Conservation (phyloP, 805 yeast species). For the Myxozyma vanderwaltii region DNA sequence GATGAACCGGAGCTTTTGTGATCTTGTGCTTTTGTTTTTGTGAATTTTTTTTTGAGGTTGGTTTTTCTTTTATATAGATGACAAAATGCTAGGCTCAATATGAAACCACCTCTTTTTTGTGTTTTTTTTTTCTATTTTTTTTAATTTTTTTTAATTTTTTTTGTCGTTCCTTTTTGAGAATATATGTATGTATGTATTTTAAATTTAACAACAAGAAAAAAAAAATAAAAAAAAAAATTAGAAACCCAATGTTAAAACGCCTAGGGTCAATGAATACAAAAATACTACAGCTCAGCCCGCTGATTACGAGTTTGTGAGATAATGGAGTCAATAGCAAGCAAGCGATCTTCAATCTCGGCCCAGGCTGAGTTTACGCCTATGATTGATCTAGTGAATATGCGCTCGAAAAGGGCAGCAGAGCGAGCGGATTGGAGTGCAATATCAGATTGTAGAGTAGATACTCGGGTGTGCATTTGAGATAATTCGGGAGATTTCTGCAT, state of each 20-base stretch:
- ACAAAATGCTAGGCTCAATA: not conserved
- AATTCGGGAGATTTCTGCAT: not conserved
- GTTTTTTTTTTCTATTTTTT: conserved; percentile 1
- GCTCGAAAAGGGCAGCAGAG: conserved; percentile 20
- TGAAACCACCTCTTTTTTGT: no score
- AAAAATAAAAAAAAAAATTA: no score
- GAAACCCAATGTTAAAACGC: not conserved
- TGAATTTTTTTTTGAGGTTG: conserved; percentile 1
- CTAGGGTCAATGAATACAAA: no score
- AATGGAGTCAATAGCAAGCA: conserved; percentile 14
- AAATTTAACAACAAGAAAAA: no score
- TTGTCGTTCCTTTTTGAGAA: not conserved
- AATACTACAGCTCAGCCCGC: not conserved
- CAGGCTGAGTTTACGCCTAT: conserved; percentile 24
- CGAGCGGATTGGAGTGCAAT: conserved; percentile 6
- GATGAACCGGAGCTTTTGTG: not conserved
- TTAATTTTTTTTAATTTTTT: conserved; percentile 5
- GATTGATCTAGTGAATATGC: conserved; percentile 17
- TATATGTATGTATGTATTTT: no score
- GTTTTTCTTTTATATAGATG: not conserved
- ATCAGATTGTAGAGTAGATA: not conserved
- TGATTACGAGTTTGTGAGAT: not conserved
- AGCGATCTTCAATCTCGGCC: conserved; percentile 22
- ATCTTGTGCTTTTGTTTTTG: no score
- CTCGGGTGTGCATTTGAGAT: not conserved